Conservation (phyloP, 331 rosid genomes). For the Cydonia oblonga region DNA sequence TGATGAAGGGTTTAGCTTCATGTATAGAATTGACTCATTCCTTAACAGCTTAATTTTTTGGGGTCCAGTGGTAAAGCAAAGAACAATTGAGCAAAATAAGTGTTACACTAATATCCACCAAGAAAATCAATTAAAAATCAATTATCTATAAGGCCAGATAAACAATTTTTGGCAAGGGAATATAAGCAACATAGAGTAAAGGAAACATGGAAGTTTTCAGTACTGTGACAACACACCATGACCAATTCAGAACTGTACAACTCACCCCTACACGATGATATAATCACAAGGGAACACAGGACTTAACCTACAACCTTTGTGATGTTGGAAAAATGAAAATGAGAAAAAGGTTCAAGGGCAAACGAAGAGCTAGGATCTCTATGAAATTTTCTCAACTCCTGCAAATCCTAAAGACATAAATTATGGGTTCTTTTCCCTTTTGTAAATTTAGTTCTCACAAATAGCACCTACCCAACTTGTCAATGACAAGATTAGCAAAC, state of each 20-base stretch:
- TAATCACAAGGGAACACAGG: neutral
- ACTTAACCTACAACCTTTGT: neutral
- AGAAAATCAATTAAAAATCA: neutral
- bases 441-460: neutral
- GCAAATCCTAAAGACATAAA: neutral
- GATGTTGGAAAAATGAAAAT: neutral
- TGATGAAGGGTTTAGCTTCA: neutral
- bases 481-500: constrained; percentile 59
- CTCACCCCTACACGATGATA: neutral
- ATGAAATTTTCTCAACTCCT: neutral
- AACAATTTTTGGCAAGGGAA: neutral
- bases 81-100: neutral
- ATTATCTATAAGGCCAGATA: neutral
- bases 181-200: neutral
- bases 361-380: neutral
- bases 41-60: neutral
- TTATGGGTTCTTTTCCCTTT: neutral
- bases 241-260: neutral
- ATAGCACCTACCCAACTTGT: constrained; percentile 56
- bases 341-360: neutral
- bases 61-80: neutral
- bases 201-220: neutral
- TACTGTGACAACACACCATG: neutral
- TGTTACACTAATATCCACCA: neutral
- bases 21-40: neutral